Evolutionary conservation across 768 basidiomycete species (phyloP), one percentile per base, ranked within the genome.

Genomic region (Russula vinacea): DNA sequence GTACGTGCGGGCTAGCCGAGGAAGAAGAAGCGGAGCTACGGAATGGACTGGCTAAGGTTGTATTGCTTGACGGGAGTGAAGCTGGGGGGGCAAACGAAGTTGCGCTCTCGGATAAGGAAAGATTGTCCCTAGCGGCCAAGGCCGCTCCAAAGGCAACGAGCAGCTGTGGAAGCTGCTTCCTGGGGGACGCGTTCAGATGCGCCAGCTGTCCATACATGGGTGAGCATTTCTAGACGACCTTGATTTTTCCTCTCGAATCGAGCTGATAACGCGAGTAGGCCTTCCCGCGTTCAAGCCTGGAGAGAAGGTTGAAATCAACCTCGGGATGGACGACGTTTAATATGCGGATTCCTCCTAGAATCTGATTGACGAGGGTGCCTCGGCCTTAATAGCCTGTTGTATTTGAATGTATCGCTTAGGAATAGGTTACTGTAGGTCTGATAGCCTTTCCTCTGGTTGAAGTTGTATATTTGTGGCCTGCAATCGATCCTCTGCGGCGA

Each of bases 261-360:
- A 61, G 44, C 65, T 66, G 26, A 65, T 54, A 22, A 60, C 42
- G 35, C 45, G n/a, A 14, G 35, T 49, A 98, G 96, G 97, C 69
- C 83, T 98, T 33, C 97, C 97, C 52, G 93, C 96, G 14, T 98
- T 99, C 80, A 91, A 96, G 75, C 96, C 97, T 2, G 97, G 97
- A 61, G 94, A 98, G 79, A 96, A 98, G 78, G 94, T 99, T 32
- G 88, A 93, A 79, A 91, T 95, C 65, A 84, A 89, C 72, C 82
- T 94, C 65, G 84, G 82, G 56, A 91, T 90, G 87, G 94, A 95
- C 74, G 94, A 97, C 74, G 84, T 94, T 66, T 96, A 49, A 64
- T 17, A 8, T 9, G 19, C 16, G 19, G 26, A 16, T 37, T 56
- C 49, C n/a, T 2, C 11, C 2, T 29, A 11, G 58, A 51, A 60